These are phyloP conservation scores for Nigrospora osmanthi DNA, from an alignment of 2,329 filamentous ascomycete species.

Conservation along the genomic window DNA sequence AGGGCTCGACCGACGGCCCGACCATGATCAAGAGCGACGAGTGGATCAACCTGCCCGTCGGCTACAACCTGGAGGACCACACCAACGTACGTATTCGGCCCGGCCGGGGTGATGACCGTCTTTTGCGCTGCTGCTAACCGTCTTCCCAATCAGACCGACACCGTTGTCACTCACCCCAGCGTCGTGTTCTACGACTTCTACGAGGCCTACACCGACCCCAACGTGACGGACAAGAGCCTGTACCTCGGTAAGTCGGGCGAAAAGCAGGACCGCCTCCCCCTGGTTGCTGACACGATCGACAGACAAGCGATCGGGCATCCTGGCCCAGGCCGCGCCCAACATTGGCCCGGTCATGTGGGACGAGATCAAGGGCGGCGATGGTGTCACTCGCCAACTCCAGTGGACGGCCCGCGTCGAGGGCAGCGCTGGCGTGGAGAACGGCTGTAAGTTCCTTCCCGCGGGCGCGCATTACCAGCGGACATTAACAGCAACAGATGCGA, in stretches of 20 bases:
- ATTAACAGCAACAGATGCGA: constrained; percentile 27
- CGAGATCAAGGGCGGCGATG: constrained; percentile 48
- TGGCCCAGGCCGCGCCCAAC: constrained; percentile 58
- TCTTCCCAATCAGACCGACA: constrained; percentile 28
- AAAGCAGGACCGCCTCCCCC: background rate
- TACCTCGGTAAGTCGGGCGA: constrained; percentile 34
- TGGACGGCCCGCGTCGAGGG: constrained; percentile 59
- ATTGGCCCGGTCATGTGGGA: constrained; percentile 57
- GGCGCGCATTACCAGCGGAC: background rate
- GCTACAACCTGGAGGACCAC: constrained; percentile 52
- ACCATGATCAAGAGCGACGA: constrained; percentile 40
- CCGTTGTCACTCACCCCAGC: constrained; percentile 34
- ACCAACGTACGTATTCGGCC: constrained; percentile 24
- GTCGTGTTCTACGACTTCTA: constrained; percentile 61
- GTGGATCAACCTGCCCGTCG: constrained; percentile 54
- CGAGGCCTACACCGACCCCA: constrained; percentile 45
- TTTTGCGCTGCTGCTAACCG: too few species aligned
- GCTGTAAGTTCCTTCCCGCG: constrained; percentile 16
- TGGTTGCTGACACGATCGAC: constrained; percentile 6
- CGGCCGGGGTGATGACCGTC: constrained; percentile 4
- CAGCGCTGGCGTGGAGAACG: constrained; percentile 29
- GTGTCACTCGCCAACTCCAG: constrained; percentile 55
- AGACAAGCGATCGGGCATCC: constrained; percentile 45
- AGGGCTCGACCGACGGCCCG: constrained; percentile 38
- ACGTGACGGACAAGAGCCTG: constrained; percentile 28